A percentile compares a stretch with the other conserved stretches of the same genome.
phyloP scores from a whole-genome alignment of 768 basidiomycete genomes.

The Suillus discolor region DNA sequence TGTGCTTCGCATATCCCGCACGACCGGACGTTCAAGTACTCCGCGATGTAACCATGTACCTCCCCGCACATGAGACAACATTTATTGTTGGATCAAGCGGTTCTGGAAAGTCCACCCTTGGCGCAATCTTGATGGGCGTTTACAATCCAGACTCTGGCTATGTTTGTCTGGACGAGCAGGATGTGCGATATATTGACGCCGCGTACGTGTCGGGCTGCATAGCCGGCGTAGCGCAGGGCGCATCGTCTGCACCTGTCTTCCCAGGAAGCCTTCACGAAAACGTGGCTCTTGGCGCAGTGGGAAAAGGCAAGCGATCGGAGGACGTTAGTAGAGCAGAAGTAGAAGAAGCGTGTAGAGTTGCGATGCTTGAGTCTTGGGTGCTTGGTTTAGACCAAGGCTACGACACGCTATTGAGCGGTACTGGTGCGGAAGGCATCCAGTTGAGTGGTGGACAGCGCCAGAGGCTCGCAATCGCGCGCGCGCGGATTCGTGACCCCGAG shows the following conservation, averaged over 20 bases:
- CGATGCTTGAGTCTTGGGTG: slow-evolving; percentile 88
- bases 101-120: slow-evolving; percentile 75
- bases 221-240: slow-evolving; percentile 77
- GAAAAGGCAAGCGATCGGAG: slow-evolving; percentile 42
- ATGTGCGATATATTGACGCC: slow-evolving; percentile 72
- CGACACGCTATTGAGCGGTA: slow-evolving; percentile 62
- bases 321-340: slow-evolving; percentile 71
- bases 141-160: slow-evolving; percentile 69
- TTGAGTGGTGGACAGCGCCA: slow-evolving; percentile 94
- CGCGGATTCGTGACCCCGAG: slow-evolving; percentile 80
- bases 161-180: slow-evolving; percentile 81
- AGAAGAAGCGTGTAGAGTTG: slow-evolving; percentile 77
- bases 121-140: slow-evolving; percentile 66
- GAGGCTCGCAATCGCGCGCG: slow-evolving; percentile 86
- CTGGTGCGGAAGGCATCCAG: slow-evolving; percentile 67
- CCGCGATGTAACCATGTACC: slow-evolving; percentile 59
- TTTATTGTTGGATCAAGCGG: slow-evolving; percentile 83
- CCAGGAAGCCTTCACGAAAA: slow-evolving; percentile 85
- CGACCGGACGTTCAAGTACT: slow-evolving; percentile 65
- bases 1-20: slow-evolving; percentile 76
- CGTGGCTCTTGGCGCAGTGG: slow-evolving; percentile 74
- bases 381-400: slow-evolving; percentile 85
- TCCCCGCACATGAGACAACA: slow-evolving; percentile 72
- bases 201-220: slow-evolving; percentile 70
- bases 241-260: slow-evolving; percentile 61